Evolutionary conservation across 371 early-diverging fungal species (phyloP).

Genomic region (Actinomortierella ambigua): DNA sequence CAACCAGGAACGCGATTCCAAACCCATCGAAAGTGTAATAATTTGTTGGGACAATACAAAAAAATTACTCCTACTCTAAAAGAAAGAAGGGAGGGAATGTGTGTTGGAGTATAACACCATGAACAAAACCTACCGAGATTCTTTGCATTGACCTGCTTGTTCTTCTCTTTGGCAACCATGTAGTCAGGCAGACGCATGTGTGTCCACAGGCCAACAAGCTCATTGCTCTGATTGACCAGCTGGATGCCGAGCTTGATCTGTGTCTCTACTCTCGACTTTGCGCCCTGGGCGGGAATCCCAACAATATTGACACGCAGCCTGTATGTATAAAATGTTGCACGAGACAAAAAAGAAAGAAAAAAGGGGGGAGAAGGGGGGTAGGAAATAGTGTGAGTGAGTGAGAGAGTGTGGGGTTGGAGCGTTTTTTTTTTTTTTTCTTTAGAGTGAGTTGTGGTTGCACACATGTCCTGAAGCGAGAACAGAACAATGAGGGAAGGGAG

Average conservation of each 20-base stretch:
- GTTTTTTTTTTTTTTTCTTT: too few relatives aligned
- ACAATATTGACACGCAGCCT: slow-evolving; percentile 41
- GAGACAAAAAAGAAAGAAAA: background rate
- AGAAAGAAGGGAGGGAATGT: background rate
- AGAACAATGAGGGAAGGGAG: background rate
- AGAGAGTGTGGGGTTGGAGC: background rate
- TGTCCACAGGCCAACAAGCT: slow-evolving; percentile 81
- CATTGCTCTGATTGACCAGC: slow-evolving; percentile 78
- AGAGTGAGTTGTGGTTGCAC: too few relatives aligned
- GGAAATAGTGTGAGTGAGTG: background rate
- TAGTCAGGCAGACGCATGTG: slow-evolving; percentile 85
- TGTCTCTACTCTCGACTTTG: slow-evolving; percentile 92
- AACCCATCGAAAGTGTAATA: too few relatives aligned
- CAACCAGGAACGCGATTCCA: too few relatives aligned
- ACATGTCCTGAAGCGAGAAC: background rate
- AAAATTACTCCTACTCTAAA: too few relatives aligned
- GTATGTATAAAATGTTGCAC: background rate
- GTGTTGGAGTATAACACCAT: background rate
- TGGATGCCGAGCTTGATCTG: slow-evolving; percentile 92
- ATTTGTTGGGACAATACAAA: background rate
- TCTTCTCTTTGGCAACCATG: slow-evolving; percentile 81
- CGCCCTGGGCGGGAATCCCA: slow-evolving; percentile 57
- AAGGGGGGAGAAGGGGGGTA: background rate
- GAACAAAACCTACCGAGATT: slow-evolving; percentile 26
- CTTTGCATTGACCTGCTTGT: slow-evolving; percentile 41